phyloP scores from a whole-genome alignment of 1,139 yeast genomes.

The Diutina ranongensis region DNA sequence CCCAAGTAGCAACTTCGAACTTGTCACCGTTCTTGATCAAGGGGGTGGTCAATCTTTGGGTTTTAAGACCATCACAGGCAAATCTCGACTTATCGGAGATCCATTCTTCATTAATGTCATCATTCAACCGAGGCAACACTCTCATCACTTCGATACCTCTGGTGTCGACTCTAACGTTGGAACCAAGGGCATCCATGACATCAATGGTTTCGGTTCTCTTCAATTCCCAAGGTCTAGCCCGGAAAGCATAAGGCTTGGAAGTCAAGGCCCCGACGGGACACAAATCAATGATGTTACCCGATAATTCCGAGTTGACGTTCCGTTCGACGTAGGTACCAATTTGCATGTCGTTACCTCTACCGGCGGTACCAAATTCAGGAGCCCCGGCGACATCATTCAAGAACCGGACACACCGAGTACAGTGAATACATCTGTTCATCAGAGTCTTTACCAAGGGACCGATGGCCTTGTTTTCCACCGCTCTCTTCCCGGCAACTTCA shows the following conservation, averaged over 20 bases:
- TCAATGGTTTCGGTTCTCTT: conserved; percentile 84
- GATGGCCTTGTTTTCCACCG: conserved; percentile 82
- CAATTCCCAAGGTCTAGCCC: conserved; percentile 90
- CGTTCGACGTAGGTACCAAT: conserved; percentile 84
- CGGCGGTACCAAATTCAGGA: conserved; percentile 80
- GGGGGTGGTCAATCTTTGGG: conserved; percentile 80
- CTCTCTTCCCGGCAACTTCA: conserved; percentile 78
- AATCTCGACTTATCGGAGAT: conserved; percentile 80
- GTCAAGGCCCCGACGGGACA: conserved; percentile 94
- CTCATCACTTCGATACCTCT: conserved; percentile 87
- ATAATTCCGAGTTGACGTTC: conserved; percentile 74
- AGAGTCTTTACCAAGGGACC: conserved; percentile 87
- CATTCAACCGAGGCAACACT: conserved; percentile 77
- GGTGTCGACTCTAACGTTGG: conserved; percentile 75
- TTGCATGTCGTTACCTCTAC: conserved; percentile 88
- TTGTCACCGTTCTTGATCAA: conserved; percentile 60
- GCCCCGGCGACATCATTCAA: conserved; percentile 91
- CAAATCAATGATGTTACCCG: conserved; percentile 79
- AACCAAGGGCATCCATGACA: conserved; percentile 76
- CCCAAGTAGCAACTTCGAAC: conserved; percentile 79
- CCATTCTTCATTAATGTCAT: conserved; percentile 88
- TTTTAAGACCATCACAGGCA: conserved; percentile 78
- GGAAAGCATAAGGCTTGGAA: conserved; percentile 82
- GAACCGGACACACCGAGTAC: conserved; percentile 86
- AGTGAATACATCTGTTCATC: conserved; percentile 89